phyloP scores from a whole-genome alignment of 495 filamentous ascomycete species.

The Chaetomium cochliodes region DNA sequence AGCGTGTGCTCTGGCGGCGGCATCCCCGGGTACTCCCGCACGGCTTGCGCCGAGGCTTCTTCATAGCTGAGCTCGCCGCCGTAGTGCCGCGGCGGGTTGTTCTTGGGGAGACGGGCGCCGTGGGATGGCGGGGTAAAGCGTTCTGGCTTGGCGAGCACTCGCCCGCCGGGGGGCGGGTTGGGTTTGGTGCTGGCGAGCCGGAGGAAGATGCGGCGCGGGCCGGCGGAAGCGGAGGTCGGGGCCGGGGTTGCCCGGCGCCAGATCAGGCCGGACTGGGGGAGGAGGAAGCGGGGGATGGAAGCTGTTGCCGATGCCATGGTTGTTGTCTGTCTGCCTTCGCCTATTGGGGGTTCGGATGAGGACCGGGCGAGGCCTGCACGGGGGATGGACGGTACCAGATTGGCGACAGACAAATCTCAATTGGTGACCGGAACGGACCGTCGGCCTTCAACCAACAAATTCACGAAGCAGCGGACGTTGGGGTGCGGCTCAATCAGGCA shows the following conservation, averaged over 20 bases:
- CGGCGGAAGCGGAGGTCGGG: slow-evolving; percentile 5
- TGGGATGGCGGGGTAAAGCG: slow-evolving; percentile 87
- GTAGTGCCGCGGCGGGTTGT: slow-evolving; percentile 56
- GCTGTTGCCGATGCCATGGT: slow-evolving; percentile 40
- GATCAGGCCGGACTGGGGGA: slow-evolving; percentile 50
- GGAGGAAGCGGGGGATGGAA: slow-evolving; percentile 53
- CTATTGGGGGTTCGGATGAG: neutral
- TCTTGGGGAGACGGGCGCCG: slow-evolving; percentile 57
- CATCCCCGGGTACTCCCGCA: slow-evolving; percentile 74
- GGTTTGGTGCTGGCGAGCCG: slow-evolving; percentile 22
- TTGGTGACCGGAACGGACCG: neutral
- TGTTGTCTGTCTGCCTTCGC: neutral
- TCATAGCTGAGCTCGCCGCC: slow-evolving; percentile 61
- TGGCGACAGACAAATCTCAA: neutral
- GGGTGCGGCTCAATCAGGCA: slow-evolving; percentile 26
- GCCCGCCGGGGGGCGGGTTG: slow-evolving; percentile 17
- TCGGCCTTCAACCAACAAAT: neutral
- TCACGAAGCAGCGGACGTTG: slow-evolving; percentile 11
- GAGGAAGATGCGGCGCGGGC: slow-evolving; percentile 15
- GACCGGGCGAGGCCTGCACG: neutral
- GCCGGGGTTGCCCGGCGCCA: slow-evolving; percentile 39
- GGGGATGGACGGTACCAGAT: neutral
- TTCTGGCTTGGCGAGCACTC: slow-evolving; percentile 72
- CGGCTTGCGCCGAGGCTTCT: slow-evolving; percentile 60
- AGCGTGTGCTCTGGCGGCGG: slow-evolving; percentile 73